Base-by-base conservation (phyloP, 805 yeast species). In the Dipodascopsis tothii region DNA sequence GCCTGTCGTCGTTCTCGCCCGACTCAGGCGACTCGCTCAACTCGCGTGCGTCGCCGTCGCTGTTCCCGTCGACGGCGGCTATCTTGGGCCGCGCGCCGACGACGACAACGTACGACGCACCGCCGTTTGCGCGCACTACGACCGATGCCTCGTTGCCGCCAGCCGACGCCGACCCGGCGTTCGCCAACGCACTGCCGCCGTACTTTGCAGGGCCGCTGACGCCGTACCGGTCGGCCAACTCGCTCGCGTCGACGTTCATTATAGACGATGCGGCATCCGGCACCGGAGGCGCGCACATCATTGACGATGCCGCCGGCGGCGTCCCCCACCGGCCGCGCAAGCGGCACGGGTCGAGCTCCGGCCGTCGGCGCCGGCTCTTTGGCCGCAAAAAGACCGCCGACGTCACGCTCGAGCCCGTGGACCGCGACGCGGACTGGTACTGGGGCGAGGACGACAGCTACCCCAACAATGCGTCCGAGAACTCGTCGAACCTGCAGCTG, bases 241-340 rank as follows among this genome's bases (percentile, higher is more conserved):
- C 53, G 7, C 34, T 44, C 4, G 50, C 48, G 16, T 47, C 51
- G 3, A 44, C 42, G 21, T 37, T 49, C 33, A 49, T 49, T 30
- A 49, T 44, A 40, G 53, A 49, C 41, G 28, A 45, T 7, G 51
- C 51, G 14, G 42, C 43, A 2, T 32, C 38, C 5, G 53, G 45
- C 5, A 41, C 35, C 14, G 46, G 46, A 21, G 51, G 42, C 14
- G 36, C 53, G 18, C 52, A 47, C 43, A 28, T 45, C 19, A 47
- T 49, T 21, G 51, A 47, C 30, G 53, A 49, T 19, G 25, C 39
- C 20, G 33, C 19, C 28, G 52, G 34, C 18, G 27, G 20, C 19
- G 23, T 3, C 22, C 21, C 28, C 5, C 33, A 27, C 14, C 35
- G 30, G 7, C 46, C 44, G 14, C 44, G 44, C 21, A 28, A 35